Evolutionary conservation across 768 basidiomycete genomes (phyloP), one percentile per base, ranked within the genome.

Genomic region (Pisolithus tinctorius): DNA sequence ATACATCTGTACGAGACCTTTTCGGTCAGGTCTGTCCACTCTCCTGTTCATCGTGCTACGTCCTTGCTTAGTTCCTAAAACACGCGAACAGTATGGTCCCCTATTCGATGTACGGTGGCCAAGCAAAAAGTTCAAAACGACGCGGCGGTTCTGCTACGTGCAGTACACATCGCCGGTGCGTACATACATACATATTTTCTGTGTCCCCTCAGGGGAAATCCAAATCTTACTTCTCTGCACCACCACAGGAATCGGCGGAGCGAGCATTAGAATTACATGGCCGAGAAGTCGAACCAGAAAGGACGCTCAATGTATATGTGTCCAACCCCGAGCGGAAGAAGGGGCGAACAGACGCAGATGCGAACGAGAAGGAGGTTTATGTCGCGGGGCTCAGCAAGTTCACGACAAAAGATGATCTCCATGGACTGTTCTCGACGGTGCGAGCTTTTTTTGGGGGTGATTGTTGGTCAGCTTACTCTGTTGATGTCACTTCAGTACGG

Each of bases 41-140:
- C 20, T 20, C 20, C 2, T 45, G 26, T 2, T 30, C 39, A 25
- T 17, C 31, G 10, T 1, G 20, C 20, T 41, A 46, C 10, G 29
- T 16, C 8, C 34, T 29, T 41, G 38, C 1, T 47, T 49, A 34
- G 56, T 31, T 25, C 43, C 60, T 49, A 36, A 25, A 37, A 20
- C 29, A 39, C 23, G 3, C 47, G 25, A 10, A 1, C 50, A 96
- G 93, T 93, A 88, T 68, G 96, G 96, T 9, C 79, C 77, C 4
- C 79, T 99, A 49, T 89, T 98, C 54, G 94, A 98, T 56, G 88
- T 93, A 16, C 87, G 96, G 30, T 98, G 95, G 95, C 96, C 96
- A 5, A 94, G 92, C 69, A 94, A 94, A 63, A 96, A 96, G 63
- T 93, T 92, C 76, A 95, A 93, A 69, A 82, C 73, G 51, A 86